phyloP scores from a whole-genome alignment of 306 rosid species.

The Cucurbita maxima region DNA sequence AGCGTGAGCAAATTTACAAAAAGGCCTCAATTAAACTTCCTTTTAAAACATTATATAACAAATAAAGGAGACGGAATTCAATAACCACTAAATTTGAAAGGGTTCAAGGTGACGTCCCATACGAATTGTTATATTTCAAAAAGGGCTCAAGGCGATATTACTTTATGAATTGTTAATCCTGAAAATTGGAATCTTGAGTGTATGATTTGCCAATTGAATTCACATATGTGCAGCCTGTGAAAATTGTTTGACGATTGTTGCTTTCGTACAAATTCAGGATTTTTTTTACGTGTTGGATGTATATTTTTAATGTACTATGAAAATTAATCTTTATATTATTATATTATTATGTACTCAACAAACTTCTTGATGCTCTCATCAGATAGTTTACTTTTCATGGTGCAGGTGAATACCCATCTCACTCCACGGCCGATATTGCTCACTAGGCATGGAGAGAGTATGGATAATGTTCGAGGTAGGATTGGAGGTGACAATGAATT shows the following conservation, averaged over 20 bases:
- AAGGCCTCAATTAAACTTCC: not conserved
- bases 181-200: not conserved
- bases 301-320: not conserved
- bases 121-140: not conserved
- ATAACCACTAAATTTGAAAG: not conserved
- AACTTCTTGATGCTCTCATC: not conserved
- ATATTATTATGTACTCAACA: not conserved
- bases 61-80: not conserved
- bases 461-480: constrained; percentile 88
- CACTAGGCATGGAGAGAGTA: constrained; percentile 97
- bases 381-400: not conserved
- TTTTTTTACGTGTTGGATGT: no score
- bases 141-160: not conserved
- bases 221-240: not conserved
- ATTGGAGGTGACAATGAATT: constrained; percentile 83
- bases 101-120: not conserved
- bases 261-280: not conserved
- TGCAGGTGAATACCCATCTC: constrained; percentile 92
- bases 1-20: not conserved
- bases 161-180: not conserved
- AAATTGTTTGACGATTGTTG: not conserved
- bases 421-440: constrained; percentile 97
- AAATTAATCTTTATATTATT: not conserved
- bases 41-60: not conserved
- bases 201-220: not conserved